Conservation (phyloP, 805 yeast genomes). For the Vanderwaltozyma yarrowii region DNA sequence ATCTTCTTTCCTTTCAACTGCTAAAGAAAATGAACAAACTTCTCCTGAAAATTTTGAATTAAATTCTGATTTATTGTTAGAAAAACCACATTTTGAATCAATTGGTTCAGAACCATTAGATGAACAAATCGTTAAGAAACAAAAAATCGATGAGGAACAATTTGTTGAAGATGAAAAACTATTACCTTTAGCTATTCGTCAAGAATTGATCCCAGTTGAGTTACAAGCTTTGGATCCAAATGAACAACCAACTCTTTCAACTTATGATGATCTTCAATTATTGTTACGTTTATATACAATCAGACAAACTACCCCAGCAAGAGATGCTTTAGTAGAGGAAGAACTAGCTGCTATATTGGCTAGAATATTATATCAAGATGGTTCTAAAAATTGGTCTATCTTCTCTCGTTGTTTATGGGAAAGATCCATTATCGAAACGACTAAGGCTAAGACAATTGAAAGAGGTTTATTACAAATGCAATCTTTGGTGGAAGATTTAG, state of each 20-base stretch:
- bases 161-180: constrained; percentile 34
- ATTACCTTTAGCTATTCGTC: constrained; percentile 53
- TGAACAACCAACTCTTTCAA: constrained; percentile 61
- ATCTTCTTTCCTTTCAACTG: constrained; percentile 6
- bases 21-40: constrained; percentile 3
- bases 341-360: constrained; percentile 69
- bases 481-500: constrained; percentile 80
- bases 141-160: constrained; percentile 28
- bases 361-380: constrained; percentile 49
- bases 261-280: constrained; percentile 65
- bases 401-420: constrained; percentile 83
- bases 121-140: constrained; percentile 32
- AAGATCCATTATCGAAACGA: constrained; percentile 74
- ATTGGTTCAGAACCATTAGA: constrained; percentile 40
- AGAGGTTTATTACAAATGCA: constrained; percentile 92
- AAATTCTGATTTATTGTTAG: constrained; percentile 69
- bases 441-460: constrained; percentile 77
- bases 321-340: constrained; percentile 64
- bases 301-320: constrained; percentile 61
- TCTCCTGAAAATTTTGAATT: constrained; percentile 49
- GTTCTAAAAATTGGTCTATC: constrained; percentile 49
- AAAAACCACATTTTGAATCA: constrained; percentile 60
- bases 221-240: constrained; percentile 63
- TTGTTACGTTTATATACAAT: constrained; percentile 56
- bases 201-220: constrained; percentile 50